Base-by-base conservation (phyloP, 257 asterid species). In the Linderniella brevidens region DNA sequence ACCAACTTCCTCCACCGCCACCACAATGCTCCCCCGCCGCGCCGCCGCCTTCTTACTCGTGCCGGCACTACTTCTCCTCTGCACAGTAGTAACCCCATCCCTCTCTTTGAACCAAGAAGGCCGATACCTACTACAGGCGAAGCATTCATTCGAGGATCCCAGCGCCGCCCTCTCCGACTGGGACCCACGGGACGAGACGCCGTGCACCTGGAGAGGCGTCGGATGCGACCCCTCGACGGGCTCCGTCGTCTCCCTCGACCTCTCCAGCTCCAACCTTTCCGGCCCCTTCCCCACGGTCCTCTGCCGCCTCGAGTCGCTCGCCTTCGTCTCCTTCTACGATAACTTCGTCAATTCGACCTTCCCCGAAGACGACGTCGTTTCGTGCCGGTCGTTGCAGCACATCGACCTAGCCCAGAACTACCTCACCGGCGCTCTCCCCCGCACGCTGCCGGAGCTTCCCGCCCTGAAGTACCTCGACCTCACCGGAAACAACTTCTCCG, bases 371-470 rank as follows among this genome's bases (percentile, higher is more conserved):
- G 85, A 75, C 20, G 36, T 81, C 32, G 60, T 62, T 8, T 14
- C 58, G 12, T 90, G 99, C 62, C 76, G 50, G 8, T 64, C 93
- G 1, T 6, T 90, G 53, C 74, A 65, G 60, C 93, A 85, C 58
- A 92, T 90, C n/a, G 86, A 86, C 68, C 67, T 90, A 49, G 80
- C 82, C 16, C 93, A 85, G 72, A 90, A 90, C 47, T 78, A 68
- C 52, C 44, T 90, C 14, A 82, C 90, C 35, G 99, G 96, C 13
- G 55, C 57, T 9, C 71, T 85, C 12, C 94, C 99, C 5, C 46
- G 15, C 18, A 47, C 49, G 41, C 32, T 90, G 0, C 61, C 94
- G 0, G 77, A 65, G 40, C 80, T 90, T 13, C 86, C 88, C 7
- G 73, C 65, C 37, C 60, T 90, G 17, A 79, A 67, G 52, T 71